phyloP scores from a whole-genome alignment of 2,329 filamentous ascomycete genomes.

The Aspergillus pseudoterreus region DNA sequence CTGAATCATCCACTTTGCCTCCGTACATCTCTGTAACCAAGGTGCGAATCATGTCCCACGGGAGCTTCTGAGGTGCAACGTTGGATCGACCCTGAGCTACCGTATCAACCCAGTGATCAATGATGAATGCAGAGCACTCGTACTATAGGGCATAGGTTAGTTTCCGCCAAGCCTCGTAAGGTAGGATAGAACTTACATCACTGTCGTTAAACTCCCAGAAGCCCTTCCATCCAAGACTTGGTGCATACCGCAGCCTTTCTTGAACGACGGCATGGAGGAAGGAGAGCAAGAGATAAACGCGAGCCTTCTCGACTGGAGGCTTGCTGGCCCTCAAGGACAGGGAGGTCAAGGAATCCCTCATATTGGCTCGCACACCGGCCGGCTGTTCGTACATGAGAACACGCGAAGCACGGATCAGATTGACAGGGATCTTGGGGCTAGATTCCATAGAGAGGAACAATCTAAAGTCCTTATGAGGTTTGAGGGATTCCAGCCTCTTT shows the following conservation, averaged over 20 bases:
- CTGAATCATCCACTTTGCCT: slow-evolving; percentile 92
- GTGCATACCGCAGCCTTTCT: slow-evolving; percentile 89
- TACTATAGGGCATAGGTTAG: slow-evolving; percentile 57
- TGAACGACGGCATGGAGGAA: slow-evolving; percentile 96
- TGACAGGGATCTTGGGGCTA: slow-evolving; percentile 94
- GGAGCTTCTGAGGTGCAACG: slow-evolving; percentile 87
- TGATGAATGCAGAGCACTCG: slow-evolving; percentile 93
- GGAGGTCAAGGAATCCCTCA: slow-evolving; percentile 93
- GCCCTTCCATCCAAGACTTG: slow-evolving; percentile 91
- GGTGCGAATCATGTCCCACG: slow-evolving; percentile 92
- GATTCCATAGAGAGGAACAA: slow-evolving; percentile 98
- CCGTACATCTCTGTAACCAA: slow-evolving; percentile 93
- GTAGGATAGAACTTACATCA: slow-evolving; percentile 66
- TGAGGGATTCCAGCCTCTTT: slow-evolving; percentile 93
- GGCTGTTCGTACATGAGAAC: slow-evolving; percentile 98
- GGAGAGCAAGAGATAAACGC: slow-evolving; percentile 84
- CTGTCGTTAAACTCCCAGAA: slow-evolving; percentile 99
- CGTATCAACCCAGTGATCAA: slow-evolving; percentile 88
- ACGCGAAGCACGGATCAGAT: slow-evolving; percentile 84
- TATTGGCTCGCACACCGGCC: slow-evolving; percentile 91
- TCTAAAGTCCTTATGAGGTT: slow-evolving; percentile 87
- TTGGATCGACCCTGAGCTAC: slow-evolving; percentile 84
- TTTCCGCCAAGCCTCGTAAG: not conserved
- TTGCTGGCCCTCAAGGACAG: slow-evolving; percentile 72
- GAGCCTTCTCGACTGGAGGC: slow-evolving; percentile 82